A percentile compares a stretch with the other conserved stretches of the same genome.
Evolutionary conservation across 805 yeast species (phyloP).

Genomic region (Candida cerambycidarum): DNA sequence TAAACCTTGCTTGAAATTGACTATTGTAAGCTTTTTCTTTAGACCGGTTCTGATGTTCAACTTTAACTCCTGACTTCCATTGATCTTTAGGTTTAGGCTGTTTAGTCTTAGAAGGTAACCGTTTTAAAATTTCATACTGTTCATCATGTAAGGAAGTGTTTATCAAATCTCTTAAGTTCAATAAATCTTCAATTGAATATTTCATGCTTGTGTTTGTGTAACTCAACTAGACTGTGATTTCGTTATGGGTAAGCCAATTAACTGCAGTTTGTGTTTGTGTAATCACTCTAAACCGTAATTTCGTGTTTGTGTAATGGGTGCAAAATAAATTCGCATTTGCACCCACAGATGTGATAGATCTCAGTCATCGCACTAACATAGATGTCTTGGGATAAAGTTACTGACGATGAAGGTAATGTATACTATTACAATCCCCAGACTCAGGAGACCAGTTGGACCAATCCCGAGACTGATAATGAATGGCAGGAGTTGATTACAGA

Average conservation of each 20-base stretch:
- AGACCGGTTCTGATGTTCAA: background rate
- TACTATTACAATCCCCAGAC: conserved; percentile 72
- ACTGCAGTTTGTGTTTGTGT: too few species aligned
- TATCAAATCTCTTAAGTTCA: background rate
- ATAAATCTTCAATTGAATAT: conserved; percentile 3
- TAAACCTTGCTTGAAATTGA: background rate
- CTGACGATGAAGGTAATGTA: conserved; percentile 62
- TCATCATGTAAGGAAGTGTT: background rate
- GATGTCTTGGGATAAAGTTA: conserved; percentile 59
- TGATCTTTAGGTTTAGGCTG: too few species aligned
- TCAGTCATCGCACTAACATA: background rate
- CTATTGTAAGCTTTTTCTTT: background rate
- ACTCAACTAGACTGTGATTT: too few species aligned
- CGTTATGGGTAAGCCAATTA: too few species aligned
- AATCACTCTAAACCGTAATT: too few species aligned
- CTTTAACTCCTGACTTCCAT: background rate
- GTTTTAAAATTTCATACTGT: background rate
- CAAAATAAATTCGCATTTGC: background rate
- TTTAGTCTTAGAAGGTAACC: too few species aligned
- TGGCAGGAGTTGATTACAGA: conserved; percentile 51
- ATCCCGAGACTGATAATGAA: conserved; percentile 50
- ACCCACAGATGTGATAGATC: too few species aligned
- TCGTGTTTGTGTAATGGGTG: conserved; percentile 6
- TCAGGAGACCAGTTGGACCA: conserved; percentile 76
- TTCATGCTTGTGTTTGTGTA: conserved; percentile 4